These are phyloP conservation scores for Calonectria multiphialidica DNA, from an alignment of 2,329 filamentous ascomycete species.

Conservation along the genomic window DNA sequence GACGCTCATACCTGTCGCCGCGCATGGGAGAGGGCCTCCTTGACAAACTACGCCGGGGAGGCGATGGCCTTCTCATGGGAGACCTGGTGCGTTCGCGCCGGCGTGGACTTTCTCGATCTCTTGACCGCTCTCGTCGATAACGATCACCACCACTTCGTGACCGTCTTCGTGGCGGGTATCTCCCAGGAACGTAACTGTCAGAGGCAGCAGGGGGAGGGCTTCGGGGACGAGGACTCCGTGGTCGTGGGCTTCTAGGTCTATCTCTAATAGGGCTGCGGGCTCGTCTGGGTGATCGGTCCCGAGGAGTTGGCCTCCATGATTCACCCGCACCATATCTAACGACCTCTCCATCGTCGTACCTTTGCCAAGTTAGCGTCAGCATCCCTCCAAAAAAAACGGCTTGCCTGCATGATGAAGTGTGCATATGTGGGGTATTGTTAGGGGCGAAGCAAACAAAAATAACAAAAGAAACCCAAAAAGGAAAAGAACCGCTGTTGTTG, in stretches of 20 bases:
- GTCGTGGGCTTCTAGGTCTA: constrained; percentile 50
- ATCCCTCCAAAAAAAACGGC: not conserved
- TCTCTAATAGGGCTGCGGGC: constrained; percentile 48
- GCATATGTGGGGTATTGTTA: not conserved
- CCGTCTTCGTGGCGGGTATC: constrained; percentile 56
- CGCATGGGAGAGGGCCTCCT: constrained; percentile 51
- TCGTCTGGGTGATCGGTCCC: constrained; percentile 59
- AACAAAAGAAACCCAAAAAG: constrained; percentile 10
- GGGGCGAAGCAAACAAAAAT: constrained; percentile 15
- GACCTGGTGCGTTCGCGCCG: constrained; percentile 53
- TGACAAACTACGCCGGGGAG: constrained; percentile 53
- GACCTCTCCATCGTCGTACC: constrained; percentile 73
- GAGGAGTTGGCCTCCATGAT: constrained; percentile 70
- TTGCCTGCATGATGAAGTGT: not conserved
- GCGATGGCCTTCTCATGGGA: constrained; percentile 52
- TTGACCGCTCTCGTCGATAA: constrained; percentile 56
- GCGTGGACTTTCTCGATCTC: constrained; percentile 54
- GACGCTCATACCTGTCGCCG: constrained; percentile 53
- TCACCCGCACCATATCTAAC: constrained; percentile 72
- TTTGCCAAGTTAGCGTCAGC: constrained; percentile 42
- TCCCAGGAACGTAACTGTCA: constrained; percentile 60
- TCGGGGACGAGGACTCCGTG: constrained; percentile 54
- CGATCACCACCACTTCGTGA: constrained; percentile 57
- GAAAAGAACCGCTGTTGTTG: not conserved
- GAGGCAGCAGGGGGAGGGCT: constrained; percentile 53